A percentile compares a stretch with the other conserved stretches of the same genome.
Conservation (phyloP, 345 rosid species). For the Dovyalis caffra region DNA sequence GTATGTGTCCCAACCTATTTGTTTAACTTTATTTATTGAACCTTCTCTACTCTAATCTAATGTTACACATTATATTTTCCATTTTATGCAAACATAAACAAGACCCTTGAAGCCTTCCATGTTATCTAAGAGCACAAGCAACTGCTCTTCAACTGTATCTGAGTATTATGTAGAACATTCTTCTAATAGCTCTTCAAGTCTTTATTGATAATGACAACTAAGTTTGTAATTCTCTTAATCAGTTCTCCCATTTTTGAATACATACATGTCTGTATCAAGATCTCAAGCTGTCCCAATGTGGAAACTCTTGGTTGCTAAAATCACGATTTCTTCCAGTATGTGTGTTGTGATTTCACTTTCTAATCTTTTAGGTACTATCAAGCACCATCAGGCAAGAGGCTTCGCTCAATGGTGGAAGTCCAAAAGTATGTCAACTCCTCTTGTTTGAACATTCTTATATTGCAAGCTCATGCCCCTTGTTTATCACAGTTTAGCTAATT, state of each 20-base stretch:
- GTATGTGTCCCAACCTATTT: slow-evolving; percentile 46
- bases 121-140: background rate
- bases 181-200: background rate
- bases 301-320: background rate
- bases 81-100: background rate
- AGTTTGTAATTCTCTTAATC: background rate
- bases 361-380: slow-evolving; percentile 63
- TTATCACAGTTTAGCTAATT: background rate
- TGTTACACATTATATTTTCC: background rate
- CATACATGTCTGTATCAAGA: background rate
- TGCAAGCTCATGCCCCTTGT: background rate
- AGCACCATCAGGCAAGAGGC: slow-evolving; percentile 86
- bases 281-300: background rate
- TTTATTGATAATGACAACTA: background rate
- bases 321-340: background rate
- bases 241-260: background rate
- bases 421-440: slow-evolving; percentile 53
- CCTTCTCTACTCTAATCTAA: background rate
- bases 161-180: background rate
- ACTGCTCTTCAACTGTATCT: background rate
- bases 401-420: slow-evolving; percentile 80
- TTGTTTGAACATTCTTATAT: background rate
- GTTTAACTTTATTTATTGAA: background rate
- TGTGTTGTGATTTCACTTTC: background rate
- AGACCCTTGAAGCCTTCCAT: background rate